Conservation (phyloP, 352 stramenopile genomes). For the Pythium folliculosum region DNA sequence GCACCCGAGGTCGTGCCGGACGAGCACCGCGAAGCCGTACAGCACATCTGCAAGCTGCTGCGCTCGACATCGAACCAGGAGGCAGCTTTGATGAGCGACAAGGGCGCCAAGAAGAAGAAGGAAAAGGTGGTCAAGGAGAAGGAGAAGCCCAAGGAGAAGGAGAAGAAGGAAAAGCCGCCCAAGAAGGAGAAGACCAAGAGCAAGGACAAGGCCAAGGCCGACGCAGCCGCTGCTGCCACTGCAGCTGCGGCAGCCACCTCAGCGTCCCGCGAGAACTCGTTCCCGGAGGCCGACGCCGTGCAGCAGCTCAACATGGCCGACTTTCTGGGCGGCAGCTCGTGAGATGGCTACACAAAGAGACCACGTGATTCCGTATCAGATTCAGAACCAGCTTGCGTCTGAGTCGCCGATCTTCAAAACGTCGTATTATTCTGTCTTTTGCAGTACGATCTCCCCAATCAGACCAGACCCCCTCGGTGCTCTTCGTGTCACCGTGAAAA, state of each 20-base stretch:
- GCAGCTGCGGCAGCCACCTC: slow-evolving; percentile 7
- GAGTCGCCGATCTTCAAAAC: slow-evolving; percentile 6
- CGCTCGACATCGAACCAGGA: slow-evolving; percentile 65
- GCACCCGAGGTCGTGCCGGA: slow-evolving; percentile 34
- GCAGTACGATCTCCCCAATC: slow-evolving; percentile 4
- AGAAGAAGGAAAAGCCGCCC: slow-evolving; percentile 37
- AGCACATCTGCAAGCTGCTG: slow-evolving; percentile 67
- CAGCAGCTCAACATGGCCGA: slow-evolving; percentile 78
- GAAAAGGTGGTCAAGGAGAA: slow-evolving; percentile 36
- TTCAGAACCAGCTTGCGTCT: not conserved
- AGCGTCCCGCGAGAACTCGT: slow-evolving; percentile 39
- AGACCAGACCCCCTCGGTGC: slow-evolving; percentile 8
- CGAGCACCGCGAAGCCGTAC: slow-evolving; percentile 36
- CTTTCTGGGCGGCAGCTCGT: slow-evolving; percentile 54
- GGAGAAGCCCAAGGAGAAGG: slow-evolving; percentile 41
- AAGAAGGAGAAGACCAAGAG: slow-evolving; percentile 33
- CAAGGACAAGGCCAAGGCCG: slow-evolving; percentile 32
- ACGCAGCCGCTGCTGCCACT: slow-evolving; percentile 11
- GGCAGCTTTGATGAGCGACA: slow-evolving; percentile 40
- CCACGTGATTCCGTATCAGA: slow-evolving; percentile 2
- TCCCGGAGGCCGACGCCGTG: slow-evolving; percentile 53
- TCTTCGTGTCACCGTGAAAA: slow-evolving; percentile 25
- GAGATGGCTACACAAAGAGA: not conserved
- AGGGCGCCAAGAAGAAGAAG: slow-evolving; percentile 45
- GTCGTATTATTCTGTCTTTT: slow-evolving; percentile 1